phyloP scores from a whole-genome alignment of 2,329 filamentous ascomycete species.

The Torrubiellomyces zombiae region DNA sequence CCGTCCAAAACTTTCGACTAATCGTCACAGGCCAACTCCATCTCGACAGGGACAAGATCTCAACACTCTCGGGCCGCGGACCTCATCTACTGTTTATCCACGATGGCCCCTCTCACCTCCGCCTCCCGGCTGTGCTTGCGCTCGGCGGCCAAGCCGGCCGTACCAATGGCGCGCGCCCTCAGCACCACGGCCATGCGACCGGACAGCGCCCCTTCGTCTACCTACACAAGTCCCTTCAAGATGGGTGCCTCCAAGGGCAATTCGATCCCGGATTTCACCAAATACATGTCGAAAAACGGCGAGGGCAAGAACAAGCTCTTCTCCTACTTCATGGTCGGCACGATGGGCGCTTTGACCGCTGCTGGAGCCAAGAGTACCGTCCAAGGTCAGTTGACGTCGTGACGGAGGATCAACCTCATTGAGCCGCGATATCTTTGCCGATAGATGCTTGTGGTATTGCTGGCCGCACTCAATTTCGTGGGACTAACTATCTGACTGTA shows the following conservation, averaged over 20 bases:
- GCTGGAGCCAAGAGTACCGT: constrained; percentile 96
- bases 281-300: constrained; percentile 60
- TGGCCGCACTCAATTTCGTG: no score
- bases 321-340: constrained; percentile 96
- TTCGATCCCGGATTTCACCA: constrained; percentile 76
- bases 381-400: constrained; percentile 70
- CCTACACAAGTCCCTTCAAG: constrained; percentile 49
- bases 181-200: constrained; percentile 35
- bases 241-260: constrained; percentile 38
- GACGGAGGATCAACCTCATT: no score
- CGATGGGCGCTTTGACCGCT: constrained; percentile 79
- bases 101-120: constrained; percentile 53
- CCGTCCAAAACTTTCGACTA: constrained; percentile 25
- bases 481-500: no score
- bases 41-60: constrained; percentile 29
- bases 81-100: constrained; percentile 12
- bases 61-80: constrained; percentile 17
- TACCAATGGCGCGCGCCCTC: constrained; percentile 32
- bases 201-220: constrained; percentile 28
- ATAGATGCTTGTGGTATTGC: no score
- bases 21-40: constrained; percentile 17
- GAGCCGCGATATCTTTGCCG: no score
- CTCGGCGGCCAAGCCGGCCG: constrained; percentile 25
- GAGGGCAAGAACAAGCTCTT: constrained; percentile 70
- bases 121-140: constrained; percentile 56